These are phyloP conservation scores for Yarrowia sp. DNA, from an alignment of 805 yeast genomes.

Conservation along the genomic window DNA sequence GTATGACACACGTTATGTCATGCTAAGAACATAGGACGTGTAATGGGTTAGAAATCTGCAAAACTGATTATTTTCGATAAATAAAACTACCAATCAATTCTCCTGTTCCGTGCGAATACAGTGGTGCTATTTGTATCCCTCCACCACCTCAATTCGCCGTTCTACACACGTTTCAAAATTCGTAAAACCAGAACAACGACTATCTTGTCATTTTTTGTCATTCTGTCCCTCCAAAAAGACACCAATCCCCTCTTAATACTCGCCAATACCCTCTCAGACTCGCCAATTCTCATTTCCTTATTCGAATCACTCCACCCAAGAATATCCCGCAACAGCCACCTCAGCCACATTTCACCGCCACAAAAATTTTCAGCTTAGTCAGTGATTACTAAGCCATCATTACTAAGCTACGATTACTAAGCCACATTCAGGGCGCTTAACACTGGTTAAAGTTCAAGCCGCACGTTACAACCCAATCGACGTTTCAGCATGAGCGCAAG, in stretches of 20 bases:
- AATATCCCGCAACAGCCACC: neutral
- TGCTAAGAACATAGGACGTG: too few relatives aligned
- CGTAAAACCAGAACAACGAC: neutral
- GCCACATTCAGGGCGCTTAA: neutral
- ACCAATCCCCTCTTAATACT: neutral
- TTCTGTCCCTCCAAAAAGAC: too few relatives aligned
- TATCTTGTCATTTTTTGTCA: neutral
- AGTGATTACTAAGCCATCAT: neutral
- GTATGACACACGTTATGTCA: too few relatives aligned
- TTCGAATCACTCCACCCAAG: neutral
- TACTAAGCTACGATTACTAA: neutral
- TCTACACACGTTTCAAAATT: neutral
- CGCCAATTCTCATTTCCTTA: neutral
- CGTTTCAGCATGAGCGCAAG: neutral
- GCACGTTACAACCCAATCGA: neutral
- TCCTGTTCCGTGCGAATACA: neutral
- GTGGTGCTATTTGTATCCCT: neutral
- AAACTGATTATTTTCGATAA: too few relatives aligned
- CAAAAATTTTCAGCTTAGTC: neutral
- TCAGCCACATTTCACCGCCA: slow-evolving; percentile 20
- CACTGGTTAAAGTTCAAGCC: neutral
- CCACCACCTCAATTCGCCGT: neutral
- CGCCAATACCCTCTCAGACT: too few relatives aligned
- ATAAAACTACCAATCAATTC: neutral
- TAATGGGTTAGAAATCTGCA: too few relatives aligned